Evolutionary conservation across 768 basidiomycete genomes (phyloP).

Genomic region (Amanita exitialis): DNA sequence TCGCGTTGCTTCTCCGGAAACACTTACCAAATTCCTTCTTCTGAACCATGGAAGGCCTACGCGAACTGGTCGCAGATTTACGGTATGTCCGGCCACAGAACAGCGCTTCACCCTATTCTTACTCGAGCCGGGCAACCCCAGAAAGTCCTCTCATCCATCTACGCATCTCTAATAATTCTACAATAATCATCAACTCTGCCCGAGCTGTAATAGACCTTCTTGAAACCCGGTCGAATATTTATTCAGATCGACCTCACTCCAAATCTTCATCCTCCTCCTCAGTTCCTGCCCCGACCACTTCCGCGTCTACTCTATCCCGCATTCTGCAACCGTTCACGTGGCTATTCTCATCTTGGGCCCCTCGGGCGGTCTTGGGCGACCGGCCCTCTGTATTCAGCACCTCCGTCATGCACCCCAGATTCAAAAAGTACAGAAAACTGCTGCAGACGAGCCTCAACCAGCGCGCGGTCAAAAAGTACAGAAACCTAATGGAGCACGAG

Average conservation of each 20-base stretch:
- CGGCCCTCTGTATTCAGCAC: conserved; percentile 21
- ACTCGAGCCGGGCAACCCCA: background rate
- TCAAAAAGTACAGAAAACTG: conserved; percentile 25
- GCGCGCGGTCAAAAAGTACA: conserved; percentile 22
- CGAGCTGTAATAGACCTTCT: conserved; percentile 34
- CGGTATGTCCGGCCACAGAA: conserved; percentile 21
- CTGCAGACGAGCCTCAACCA: conserved; percentile 27
- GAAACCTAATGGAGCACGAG: conserved; percentile 20
- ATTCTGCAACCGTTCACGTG: conserved; percentile 3
- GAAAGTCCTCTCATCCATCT: conserved; percentile 32
- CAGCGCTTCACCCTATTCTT: background rate
- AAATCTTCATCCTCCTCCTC: conserved; percentile 13
- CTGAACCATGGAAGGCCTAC: conserved; percentile 6
- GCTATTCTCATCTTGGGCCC: conserved; percentile 8
- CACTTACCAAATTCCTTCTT: conserved; percentile 7
- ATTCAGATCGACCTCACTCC: conserved; percentile 34
- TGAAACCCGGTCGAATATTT: conserved; percentile 34
- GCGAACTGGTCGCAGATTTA: conserved; percentile 4
- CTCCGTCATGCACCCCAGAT: conserved; percentile 19
- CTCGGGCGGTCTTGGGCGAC: conserved; percentile 20
- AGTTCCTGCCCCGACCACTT: background rate
- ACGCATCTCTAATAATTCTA: conserved; percentile 23
- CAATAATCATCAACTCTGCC: conserved; percentile 37
- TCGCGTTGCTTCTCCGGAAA: conserved; percentile 16
- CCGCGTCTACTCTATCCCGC: background rate